These are phyloP conservation scores for Pythium sp. DNA, from an alignment of 352 stramenopile genomes.

Conservation along the genomic window DNA sequence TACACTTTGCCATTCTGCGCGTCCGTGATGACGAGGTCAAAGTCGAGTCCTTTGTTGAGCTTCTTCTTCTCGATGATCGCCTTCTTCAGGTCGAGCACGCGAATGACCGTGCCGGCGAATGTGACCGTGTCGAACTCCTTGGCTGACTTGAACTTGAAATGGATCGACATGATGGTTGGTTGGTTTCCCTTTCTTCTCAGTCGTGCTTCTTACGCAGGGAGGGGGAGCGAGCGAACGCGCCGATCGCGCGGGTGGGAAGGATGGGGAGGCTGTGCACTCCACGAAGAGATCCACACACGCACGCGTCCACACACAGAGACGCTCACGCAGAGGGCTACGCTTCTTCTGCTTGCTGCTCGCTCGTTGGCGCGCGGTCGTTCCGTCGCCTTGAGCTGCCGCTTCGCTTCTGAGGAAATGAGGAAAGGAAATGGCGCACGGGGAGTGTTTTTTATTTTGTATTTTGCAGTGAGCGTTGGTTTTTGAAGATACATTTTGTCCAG, in stretches of 20 bases:
- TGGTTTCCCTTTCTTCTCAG: neutral
- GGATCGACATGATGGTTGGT: slow-evolving; percentile 85
- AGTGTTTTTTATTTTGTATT: neutral
- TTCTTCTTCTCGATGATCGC: slow-evolving; percentile 94
- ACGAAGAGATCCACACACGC: neutral
- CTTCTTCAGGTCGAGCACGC: slow-evolving; percentile 90
- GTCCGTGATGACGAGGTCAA: slow-evolving; percentile 91
- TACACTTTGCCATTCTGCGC: slow-evolving; percentile 91
- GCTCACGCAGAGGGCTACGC: neutral
- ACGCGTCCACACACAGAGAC: neutral
- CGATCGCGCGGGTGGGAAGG: neutral
- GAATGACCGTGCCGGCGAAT: slow-evolving; percentile 82
- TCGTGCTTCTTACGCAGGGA: neutral
- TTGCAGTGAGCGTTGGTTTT: neutral
- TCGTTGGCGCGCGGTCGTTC: neutral
- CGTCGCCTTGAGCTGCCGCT: neutral
- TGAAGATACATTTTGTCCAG: neutral
- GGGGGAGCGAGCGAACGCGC: neutral
- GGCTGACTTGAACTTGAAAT: slow-evolving; percentile 91
- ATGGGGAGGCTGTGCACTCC: neutral
- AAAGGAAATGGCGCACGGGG: neutral
- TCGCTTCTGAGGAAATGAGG: neutral
- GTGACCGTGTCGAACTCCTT: slow-evolving; percentile 89
- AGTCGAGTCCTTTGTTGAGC: slow-evolving; percentile 89
- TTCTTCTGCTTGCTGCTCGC: neutral